Base-by-base conservation (phyloP, 2,329 filamentous ascomycete genomes). In the Aureobasidium musti region DNA sequence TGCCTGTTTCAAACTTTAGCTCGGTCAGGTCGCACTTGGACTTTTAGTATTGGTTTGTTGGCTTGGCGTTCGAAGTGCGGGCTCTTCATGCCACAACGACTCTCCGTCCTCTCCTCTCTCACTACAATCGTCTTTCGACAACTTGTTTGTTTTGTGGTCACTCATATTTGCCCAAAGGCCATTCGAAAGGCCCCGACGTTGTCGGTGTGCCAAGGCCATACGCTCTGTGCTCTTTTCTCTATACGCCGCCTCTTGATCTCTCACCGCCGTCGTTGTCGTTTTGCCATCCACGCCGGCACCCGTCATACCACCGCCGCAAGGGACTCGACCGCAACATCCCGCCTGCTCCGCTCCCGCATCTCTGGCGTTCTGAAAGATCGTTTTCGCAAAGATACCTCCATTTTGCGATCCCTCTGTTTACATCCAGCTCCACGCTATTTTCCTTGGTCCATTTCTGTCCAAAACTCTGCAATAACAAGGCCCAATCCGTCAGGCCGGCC, bases 111-210 rank as follows among this genome's bases (percentile, higher is more conserved):
- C 59, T 45, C 59, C 53, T 65, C 60, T 64, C 63, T 65, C 67
- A 67, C 68, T 68, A 69, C 53, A n/a, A 52, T 67, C 61, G 47
- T 54, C 61, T 23, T 54, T 54, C 19, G 37, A 45, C 61, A 54
- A 70, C 61, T 23, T 82, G 81, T 94, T 67, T 59, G 68, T 71
- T 72, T 73, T 72, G 37, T 60, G 69, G 66, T 70, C 67, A 61
- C 61, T 59, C 71, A 53, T 63, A 69, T 68, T 57, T 60, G 30
- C 45, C 57, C 53, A 63, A 64, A 71, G 72, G 72, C 72, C 72
- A 72, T 69, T 68, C 66, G 53, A 63, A 75, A 73, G 74, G 74
- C 74, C 74, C 74, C 71, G 72, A 72, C 73, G 72, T 70, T 68
- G 73, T 72, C 74, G 73, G 71, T 76, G 74, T 75, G 74, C 71